Conservation (phyloP, 495 filamentous ascomycete species). For the Xylaria flabelliformis region DNA sequence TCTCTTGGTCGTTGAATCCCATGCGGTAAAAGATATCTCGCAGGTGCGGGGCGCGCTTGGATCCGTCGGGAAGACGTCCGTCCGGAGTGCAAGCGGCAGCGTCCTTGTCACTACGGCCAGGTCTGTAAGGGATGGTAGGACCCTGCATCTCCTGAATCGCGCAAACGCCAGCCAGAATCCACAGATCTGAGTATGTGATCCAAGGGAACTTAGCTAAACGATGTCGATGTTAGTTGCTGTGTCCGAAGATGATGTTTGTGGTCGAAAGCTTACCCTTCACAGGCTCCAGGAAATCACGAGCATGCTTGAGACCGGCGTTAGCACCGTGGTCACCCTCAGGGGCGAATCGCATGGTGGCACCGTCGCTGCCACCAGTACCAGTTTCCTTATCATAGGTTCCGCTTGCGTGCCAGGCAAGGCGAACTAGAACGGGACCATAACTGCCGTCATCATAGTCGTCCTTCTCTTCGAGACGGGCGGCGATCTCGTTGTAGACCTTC, state of each 20-base stretch:
- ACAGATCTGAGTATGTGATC: conserved; percentile 96
- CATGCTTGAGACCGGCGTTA: conserved; percentile 87
- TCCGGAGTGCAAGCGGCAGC: conserved; percentile 90
- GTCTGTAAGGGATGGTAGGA: conserved; percentile 85
- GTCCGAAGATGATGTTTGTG: conserved; percentile 4
- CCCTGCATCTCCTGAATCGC: conserved; percentile 96
- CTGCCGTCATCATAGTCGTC: conserved; percentile 97
- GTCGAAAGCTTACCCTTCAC: conserved; percentile 68
- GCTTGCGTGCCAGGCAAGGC: conserved; percentile 86
- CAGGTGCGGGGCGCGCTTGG: conserved; percentile 81
- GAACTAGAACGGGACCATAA: conserved; percentile 88
- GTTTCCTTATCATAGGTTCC: conserved; percentile 91
- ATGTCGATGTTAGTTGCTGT: background rate
- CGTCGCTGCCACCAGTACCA: conserved; percentile 91
- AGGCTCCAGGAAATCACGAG: conserved; percentile 91
- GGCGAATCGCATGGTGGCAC: conserved; percentile 96
- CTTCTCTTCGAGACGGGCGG: conserved; percentile 77
- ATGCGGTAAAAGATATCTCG: conserved; percentile 94
- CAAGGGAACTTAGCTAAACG: conserved; percentile 79
- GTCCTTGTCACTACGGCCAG: conserved; percentile 84
- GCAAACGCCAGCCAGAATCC: conserved; percentile 86
- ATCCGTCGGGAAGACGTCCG: conserved; percentile 90
- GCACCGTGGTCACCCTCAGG: conserved; percentile 93
- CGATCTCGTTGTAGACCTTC: conserved; percentile 91
- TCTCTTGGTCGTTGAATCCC: conserved; percentile 98